Conservation (phyloP, 2,329 filamentous ascomycete genomes). For the Sphaerulina populicola region DNA sequence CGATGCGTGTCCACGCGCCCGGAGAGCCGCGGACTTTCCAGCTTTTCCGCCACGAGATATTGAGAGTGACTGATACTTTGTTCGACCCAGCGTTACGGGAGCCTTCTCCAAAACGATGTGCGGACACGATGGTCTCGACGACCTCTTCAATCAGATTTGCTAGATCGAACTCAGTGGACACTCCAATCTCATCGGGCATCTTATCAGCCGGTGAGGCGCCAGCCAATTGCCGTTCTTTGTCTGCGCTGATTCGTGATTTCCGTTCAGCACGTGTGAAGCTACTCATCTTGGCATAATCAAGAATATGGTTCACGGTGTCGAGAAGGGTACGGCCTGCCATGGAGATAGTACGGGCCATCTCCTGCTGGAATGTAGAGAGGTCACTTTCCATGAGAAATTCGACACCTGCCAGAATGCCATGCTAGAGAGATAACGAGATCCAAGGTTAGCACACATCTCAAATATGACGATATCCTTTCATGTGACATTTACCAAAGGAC, state of each 20-base stretch:
- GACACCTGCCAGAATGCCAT: slow-evolving; percentile 40
- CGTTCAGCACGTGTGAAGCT: slow-evolving; percentile 17
- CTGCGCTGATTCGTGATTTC: slow-evolving; percentile 2
- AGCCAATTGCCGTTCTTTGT: neutral
- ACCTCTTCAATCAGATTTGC: slow-evolving; percentile 24
- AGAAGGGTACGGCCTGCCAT: slow-evolving; percentile 44
- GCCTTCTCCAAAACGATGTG: neutral
- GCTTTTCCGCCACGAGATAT: neutral
- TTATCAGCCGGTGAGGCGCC: neutral
- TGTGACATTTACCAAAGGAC: slow-evolving; percentile 34
- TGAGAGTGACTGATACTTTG: neutral
- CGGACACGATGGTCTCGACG: slow-evolving; percentile 8
- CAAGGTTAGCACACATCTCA: no score
- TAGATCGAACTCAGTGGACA: slow-evolving; percentile 18
- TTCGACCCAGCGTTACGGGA: neutral
- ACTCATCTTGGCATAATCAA: slow-evolving; percentile 41
- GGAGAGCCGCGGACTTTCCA: neutral
- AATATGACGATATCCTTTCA: slow-evolving; percentile 37
- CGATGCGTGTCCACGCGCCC: slow-evolving; percentile 26
- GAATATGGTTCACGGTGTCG: slow-evolving; percentile 40
- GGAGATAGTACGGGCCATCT: slow-evolving; percentile 42
- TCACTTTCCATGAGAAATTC: slow-evolving; percentile 44
- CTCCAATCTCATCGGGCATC: slow-evolving; percentile 11
- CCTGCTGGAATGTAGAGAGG: slow-evolving; percentile 35
- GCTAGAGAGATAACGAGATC: slow-evolving; percentile 32